Evolutionary conservation across 805 yeast species (phyloP), one percentile per base, ranked within the genome.

Genomic region (Naumovozyma dairenensis): DNA sequence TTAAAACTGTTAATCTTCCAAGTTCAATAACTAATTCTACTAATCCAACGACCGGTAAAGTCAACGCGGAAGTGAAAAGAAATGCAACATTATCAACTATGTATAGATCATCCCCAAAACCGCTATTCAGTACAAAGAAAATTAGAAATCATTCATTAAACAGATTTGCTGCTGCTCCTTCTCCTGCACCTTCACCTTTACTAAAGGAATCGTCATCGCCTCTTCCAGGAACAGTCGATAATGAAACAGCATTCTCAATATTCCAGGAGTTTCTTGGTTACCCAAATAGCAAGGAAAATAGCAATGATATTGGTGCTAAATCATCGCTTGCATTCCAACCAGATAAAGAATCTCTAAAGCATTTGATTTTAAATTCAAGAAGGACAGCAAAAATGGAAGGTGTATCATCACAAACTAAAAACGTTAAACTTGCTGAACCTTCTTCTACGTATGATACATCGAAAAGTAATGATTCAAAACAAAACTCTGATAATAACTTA

Each of bases 81-180:
- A 69, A 71, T 30, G 72, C 71, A 16, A 70, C 73, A 7, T 57
- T 80, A 27, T 49, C 71, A 29, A 62, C 73, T n/a, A 76, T 81
- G 1, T 77, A 73, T 44, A 71, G 71, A 49, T 58, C 80, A 21
- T 69, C 80, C 1, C 87, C 92, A 28, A 73, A 66, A 37, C 77
- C 81, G 2, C 51, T 75, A 28, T 73, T 72, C 41, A 55, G 60
- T 27, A 33, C 37, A 7, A 34, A 24, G 24, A 32, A 14, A 6
- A 14, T 6, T 12, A 24, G n/a, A 12, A 24, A 24, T 24, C 14
- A 24, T 7, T 24, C 26, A 10, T 24, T 24, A 24, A 7, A 6
- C 26, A 24, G 8, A 29, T 15, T 13, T 26, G 13, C 7, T 16
- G 17, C 29, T 26, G 13, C 12, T 13, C 19, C n/a, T 5, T 12